phyloP scores from a whole-genome alignment of 768 basidiomycete genomes.

The Leucocoprinus leucothites region DNA sequence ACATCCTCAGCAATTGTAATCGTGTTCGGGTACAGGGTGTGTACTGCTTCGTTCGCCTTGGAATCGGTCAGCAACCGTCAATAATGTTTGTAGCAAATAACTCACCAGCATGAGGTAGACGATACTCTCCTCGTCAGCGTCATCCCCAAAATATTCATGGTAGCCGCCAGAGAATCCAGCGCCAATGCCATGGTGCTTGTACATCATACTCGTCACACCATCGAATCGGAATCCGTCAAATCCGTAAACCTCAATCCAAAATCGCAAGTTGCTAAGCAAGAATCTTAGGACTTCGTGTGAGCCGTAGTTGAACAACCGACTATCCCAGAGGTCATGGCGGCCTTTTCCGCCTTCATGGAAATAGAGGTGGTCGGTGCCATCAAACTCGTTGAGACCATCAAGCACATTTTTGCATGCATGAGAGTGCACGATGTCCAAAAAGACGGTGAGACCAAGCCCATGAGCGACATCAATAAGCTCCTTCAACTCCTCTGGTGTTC shows the following conservation, averaged over 20 bases:
- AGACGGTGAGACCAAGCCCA: slow-evolving; percentile 85
- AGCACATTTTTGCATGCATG: slow-evolving; percentile 98
- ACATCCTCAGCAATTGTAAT: slow-evolving; percentile 99
- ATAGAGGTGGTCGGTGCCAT: slow-evolving; percentile 96
- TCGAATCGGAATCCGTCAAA: slow-evolving; percentile 99
- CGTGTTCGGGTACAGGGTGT: slow-evolving; percentile 70
- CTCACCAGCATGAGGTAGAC: slow-evolving; percentile 96
- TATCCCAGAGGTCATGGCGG: slow-evolving; percentile 96
- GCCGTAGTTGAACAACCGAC: slow-evolving; percentile 95
- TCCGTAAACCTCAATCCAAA: slow-evolving; percentile 91
- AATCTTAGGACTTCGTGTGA: slow-evolving; percentile 93
- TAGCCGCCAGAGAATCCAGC: slow-evolving; percentile 97
- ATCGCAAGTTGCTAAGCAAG: slow-evolving; percentile 91
- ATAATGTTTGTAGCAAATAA: slow-evolving; percentile 12
- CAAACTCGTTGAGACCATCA: slow-evolving; percentile 93
- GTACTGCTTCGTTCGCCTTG: slow-evolving; percentile 91
- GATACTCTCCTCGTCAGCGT: slow-evolving; percentile 84
- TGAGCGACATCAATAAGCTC: slow-evolving; percentile 96
- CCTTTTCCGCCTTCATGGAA: slow-evolving; percentile 94
- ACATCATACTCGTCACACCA: slow-evolving; percentile 99
- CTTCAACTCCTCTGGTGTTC: slow-evolving; percentile 92
- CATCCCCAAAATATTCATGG: slow-evolving; percentile 93
- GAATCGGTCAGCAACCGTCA: slow-evolving; percentile 8
- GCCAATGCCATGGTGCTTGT: slow-evolving; percentile 95
- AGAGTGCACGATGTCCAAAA: slow-evolving; percentile 96